phyloP scores from a whole-genome alignment of 1,139 yeast species.

The Geotrichum carabidarum region DNA sequence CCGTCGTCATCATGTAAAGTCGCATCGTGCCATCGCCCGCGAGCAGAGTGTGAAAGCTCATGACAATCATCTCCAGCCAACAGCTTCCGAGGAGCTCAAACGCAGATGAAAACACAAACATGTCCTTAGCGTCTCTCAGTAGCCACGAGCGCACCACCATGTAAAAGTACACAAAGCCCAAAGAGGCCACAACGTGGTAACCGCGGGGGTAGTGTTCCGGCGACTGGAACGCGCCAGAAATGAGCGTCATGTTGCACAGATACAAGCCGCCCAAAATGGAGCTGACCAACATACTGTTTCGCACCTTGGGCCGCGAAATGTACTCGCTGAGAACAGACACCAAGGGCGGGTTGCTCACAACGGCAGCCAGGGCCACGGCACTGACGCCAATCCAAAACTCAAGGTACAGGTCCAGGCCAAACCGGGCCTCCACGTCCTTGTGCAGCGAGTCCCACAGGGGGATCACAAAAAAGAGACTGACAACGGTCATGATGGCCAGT shows the following conservation, averaged over 20 bases:
- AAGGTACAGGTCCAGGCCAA: neutral
- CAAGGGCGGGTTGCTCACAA: neutral
- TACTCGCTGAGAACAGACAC: neutral
- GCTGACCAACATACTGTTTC: neutral
- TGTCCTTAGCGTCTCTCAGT: neutral
- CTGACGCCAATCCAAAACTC: slow-evolving; percentile 8
- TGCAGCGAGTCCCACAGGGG: neutral
- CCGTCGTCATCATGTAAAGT: slow-evolving; percentile 10
- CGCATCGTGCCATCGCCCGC: slow-evolving; percentile 13
- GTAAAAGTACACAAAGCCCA: slow-evolving; percentile 3
- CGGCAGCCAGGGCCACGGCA: slow-evolving; percentile 1
- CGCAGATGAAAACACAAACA: neutral
- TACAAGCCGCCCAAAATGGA: neutral
- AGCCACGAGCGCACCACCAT: neutral
- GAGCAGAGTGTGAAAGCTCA: slow-evolving; percentile 9
- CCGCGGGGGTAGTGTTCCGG: neutral
- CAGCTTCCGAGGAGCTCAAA: slow-evolving; percentile 3
- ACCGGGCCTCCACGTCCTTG: neutral
- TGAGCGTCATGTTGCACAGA: neutral
- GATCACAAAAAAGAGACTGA: neutral
- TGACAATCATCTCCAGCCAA: slow-evolving; percentile 10
- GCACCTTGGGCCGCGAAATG: neutral
- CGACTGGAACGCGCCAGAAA: neutral
- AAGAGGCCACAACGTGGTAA: neutral
- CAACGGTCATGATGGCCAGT: neutral